These are phyloP conservation scores for Phallus indusiatus DNA, from an alignment of 768 basidiomycete genomes.

Conservation along the genomic window DNA sequence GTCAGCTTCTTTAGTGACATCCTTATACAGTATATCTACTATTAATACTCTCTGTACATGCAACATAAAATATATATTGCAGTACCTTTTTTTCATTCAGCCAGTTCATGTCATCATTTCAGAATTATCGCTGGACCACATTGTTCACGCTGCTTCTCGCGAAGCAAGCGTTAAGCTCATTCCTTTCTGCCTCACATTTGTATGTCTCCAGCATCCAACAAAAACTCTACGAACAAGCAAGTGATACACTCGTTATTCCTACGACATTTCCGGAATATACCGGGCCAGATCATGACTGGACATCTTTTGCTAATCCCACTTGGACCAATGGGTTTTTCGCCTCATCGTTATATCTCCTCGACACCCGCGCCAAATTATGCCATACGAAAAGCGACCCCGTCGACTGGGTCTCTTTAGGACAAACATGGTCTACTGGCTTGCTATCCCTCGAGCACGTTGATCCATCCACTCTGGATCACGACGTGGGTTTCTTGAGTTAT, in stretches of 20 bases:
- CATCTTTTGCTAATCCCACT: constrained; percentile 41
- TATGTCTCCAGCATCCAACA: neutral
- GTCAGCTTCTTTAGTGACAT: no score
- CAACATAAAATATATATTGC: no score
- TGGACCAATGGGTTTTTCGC: constrained; percentile 70
- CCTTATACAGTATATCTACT: no score
- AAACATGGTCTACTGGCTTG: constrained; percentile 41
- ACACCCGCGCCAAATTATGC: constrained; percentile 44
- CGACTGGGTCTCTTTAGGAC: constrained; percentile 50
- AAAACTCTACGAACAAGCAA: neutral
- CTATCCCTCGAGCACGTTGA: constrained; percentile 34
- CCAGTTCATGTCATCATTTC: neutral
- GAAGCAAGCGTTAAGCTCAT: neutral
- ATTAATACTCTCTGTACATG: no score
- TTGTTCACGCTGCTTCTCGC: neutral
- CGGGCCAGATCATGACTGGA: constrained; percentile 34
- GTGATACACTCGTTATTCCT: constrained; percentile 19
- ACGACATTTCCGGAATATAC: constrained; percentile 55
- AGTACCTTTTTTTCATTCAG: no score
- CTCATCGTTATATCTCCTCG: constrained; percentile 47
- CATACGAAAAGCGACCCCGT: constrained; percentile 27
- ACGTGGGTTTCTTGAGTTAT: constrained; percentile 64
- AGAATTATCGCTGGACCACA: neutral
- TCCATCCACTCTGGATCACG: constrained; percentile 46
- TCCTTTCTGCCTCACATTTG: neutral